Base-by-base conservation (phyloP, 2,329 filamentous ascomycete species). In the Colletotrichum sp. region DNA sequence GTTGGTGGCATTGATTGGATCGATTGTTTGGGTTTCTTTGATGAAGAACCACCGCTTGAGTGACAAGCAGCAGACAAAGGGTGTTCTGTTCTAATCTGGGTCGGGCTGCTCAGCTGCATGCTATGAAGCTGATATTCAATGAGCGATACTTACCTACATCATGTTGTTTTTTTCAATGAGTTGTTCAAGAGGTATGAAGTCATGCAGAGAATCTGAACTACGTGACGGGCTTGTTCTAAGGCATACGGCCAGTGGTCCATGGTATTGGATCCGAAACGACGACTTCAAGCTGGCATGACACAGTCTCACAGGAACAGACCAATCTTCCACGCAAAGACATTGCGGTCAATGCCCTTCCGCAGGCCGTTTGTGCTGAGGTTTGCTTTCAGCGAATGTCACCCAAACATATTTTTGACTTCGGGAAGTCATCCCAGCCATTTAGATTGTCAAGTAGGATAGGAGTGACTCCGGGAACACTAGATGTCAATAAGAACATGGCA, bases 11-110 rank as follows among this genome's bases (percentile, higher is more conserved):
- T 32, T 76, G 8, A 36, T 66, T 6, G 71, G 67, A 12, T 65
- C 72, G 10, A 26, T 75, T 8, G 5, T 75, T 3, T 69, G 72
- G 75, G 63, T 75, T 62, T 71, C 57, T 12, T 62, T 76, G 57
- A 62, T 77, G 36, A 77, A 69, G 64, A 77, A 76, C n/a, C 71
- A 68, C 49, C 64, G 65, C n/a, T 24, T 76, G 24, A 71, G 67
- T 24, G 75, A 76, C 8, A 72, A 62, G 28, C 55, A 71, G n/a
- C 75, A 69, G 59, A 75, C 52, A 18, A 76, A 72, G 64, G 72
- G 75, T 9, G 36, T 76, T n/a, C 16, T 77, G 16, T 76, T 77
- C 44, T 77, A 64, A 52, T 39, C 5, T 12, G 18, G 18, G 21
- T 24, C 4, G 18, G 18, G 60, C 6, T 34, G 24, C 3, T 15